These are phyloP conservation scores for Botrytis aclada DNA, from an alignment of 2,329 filamentous ascomycete species.

Conservation along the genomic window DNA sequence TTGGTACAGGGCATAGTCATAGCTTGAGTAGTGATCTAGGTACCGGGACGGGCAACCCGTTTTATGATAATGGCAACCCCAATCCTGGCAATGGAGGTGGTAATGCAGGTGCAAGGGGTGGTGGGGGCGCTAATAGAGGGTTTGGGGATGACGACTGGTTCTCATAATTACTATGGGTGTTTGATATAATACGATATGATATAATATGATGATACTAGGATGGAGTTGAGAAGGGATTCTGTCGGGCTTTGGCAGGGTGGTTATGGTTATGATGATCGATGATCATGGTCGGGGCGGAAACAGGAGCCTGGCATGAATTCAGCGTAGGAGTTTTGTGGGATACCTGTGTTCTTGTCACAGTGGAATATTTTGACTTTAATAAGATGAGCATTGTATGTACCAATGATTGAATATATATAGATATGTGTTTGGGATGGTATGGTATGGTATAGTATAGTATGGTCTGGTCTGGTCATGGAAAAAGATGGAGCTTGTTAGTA, in stretches of 20 bases:
- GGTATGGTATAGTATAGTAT: not conserved
- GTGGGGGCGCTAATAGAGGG: not conserved
- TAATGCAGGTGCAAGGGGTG: not conserved
- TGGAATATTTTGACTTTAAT: not conserved
- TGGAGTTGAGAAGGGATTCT: not conserved
- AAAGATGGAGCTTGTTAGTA: not conserved
- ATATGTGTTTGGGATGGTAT: not conserved
- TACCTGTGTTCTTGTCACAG: not conserved
- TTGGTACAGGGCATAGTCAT: not conserved
- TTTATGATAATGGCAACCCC: not conserved
- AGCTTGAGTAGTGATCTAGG: not conserved
- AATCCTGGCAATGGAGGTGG: not conserved
- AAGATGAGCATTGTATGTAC: not conserved
- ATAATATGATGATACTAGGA: not conserved
- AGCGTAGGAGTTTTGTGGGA: conserved; percentile 1
- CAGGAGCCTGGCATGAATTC: not conserved
- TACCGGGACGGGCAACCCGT: not conserved
- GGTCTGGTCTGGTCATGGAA: not conserved
- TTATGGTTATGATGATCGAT: not conserved
- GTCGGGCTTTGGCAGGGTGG: not conserved
- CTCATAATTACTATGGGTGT: not conserved
- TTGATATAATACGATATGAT: not conserved
- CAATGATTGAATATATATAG: conserved; percentile 1
- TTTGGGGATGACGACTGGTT: not conserved
- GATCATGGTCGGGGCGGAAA: not conserved